These are phyloP conservation scores for Boletus rufocinnamomeus DNA, from an alignment of 768 basidiomycete species.

Conservation along the genomic window DNA sequence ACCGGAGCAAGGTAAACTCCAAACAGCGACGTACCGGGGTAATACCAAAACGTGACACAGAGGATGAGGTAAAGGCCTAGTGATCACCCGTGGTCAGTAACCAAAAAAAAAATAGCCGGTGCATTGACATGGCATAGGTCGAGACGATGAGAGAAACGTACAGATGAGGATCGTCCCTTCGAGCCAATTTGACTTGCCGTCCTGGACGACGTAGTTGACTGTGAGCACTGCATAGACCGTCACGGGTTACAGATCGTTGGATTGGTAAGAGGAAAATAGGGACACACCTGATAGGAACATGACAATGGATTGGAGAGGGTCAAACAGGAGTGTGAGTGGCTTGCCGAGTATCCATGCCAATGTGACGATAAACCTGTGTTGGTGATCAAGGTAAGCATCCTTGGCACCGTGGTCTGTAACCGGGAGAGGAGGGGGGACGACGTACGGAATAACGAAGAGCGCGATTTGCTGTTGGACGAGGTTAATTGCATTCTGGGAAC, in stretches of 20 bases:
- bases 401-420: background rate
- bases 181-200: too few relatives aligned
- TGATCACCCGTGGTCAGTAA: conserved; percentile 9
- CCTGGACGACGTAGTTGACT: conserved; percentile 83
- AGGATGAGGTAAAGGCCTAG: conserved; percentile 57
- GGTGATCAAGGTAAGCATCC: conserved; percentile 11
- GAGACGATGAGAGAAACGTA: conserved; percentile 23
- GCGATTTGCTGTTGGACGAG: conserved; percentile 60
- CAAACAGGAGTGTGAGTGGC: too few relatives aligned
- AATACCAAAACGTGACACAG: conserved; percentile 55
- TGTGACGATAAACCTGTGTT: conserved; percentile 64
- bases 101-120: background rate
- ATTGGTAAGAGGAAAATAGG: conserved; percentile 3
- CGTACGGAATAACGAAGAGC: conserved; percentile 65
- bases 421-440: conserved; percentile 1
- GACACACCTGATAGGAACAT: conserved; percentile 26
- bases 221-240: conserved; percentile 60
- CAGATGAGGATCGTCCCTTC: conserved; percentile 83
- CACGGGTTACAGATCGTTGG: background rate
- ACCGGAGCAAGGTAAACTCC: background rate
- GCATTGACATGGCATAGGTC: background rate
- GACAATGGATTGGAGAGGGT: too few relatives aligned
- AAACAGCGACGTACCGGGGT: conserved; percentile 41
- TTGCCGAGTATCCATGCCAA: conserved; percentile 84
- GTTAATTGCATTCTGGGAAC: background rate